These are phyloP conservation scores for Sporisorium iseilematis-ciliati DNA, from an alignment of 1,284 basidiomycete genomes.

Conservation along the genomic window DNA sequence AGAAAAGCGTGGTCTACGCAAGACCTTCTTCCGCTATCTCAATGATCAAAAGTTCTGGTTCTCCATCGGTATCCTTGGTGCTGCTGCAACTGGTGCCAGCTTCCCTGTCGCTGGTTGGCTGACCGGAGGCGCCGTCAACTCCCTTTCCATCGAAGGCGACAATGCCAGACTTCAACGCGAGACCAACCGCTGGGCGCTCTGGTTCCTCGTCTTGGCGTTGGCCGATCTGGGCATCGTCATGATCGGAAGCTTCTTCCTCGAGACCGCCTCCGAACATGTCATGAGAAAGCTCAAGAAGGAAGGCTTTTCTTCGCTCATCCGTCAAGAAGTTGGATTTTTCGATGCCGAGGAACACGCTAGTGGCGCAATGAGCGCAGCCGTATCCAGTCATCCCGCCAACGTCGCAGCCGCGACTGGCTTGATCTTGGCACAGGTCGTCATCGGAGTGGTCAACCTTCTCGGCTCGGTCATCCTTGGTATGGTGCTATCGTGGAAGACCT, in stretches of 20 bases:
- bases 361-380: constrained; percentile 70
- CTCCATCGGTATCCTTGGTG: constrained; percentile 46
- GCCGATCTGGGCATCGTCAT: constrained; percentile 51
- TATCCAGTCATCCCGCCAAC: constrained; percentile 68
- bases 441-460: constrained; percentile 65
- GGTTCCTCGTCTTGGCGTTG: constrained; percentile 60
- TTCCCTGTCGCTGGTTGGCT: constrained; percentile 70
- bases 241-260: constrained; percentile 59
- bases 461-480: constrained; percentile 70
- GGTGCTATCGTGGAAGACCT: constrained; percentile 69
- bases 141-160: constrained; percentile 55
- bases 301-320: constrained; percentile 56
- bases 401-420: constrained; percentile 70
- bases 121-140: constrained; percentile 58
- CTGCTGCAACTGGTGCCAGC: constrained; percentile 63
- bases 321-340: constrained; percentile 68
- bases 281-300: constrained; percentile 56
- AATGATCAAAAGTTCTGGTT: constrained; percentile 49
- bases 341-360: constrained; percentile 67
- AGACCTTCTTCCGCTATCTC: constrained; percentile 39
- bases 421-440: constrained; percentile 70
- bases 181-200: constrained; percentile 55
- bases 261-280: constrained; percentile 61
- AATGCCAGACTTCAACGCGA: constrained; percentile 31
- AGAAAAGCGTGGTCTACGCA: constrained; percentile 36